Evolutionary conservation across 192 early-diverging fungal genomes (phyloP), one percentile per base, ranked within the genome.

Genomic region (Coemansia sp.): DNA sequence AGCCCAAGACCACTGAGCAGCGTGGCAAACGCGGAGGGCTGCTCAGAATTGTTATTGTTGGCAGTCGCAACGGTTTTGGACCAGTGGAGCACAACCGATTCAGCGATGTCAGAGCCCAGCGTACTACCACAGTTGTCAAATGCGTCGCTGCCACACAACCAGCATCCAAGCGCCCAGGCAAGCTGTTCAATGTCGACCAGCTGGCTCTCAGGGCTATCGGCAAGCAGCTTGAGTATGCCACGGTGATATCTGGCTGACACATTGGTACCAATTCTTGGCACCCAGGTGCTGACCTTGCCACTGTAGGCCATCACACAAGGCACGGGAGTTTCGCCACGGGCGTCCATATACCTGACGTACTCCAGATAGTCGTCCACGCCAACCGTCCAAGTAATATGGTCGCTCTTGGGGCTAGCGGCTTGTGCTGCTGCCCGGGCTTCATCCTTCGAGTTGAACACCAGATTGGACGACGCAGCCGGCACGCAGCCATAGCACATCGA

Each of bases 281-380:
- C 45, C 80, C 80, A 82, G 15, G 44, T 24, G 45, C 32, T 20
- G 9, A 76, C 60, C 27, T 39, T 50, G 20, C 29, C 62, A 62
- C 71, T 61, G 60, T 76, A 82, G 16, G 65, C 30, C 80, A 82
- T 82, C 1, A 64, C n/a, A 58, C 80, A 82, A 2, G 80, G 71
- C 32, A 75, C 78, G 3, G 78, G 73, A 22, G n/a, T n/a, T 61
- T 81, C 50, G 60, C 70, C 67, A 50, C 39, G 40, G n/a, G 62
- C 43, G 7, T 65, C 52, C 70, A 70, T 62, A 30, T 18, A 32
- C 24, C 20, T 49, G 49, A 63, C 71, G 38, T 82, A 82, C 18
- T 55, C 61, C 55, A 76, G 65, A 38, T 82, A 82, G 38, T 82
- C 71, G 39, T 68, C 52, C 39, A 82, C 61, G 45, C 71, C 70